Conservation (phyloP, 2,329 filamentous ascomycete genomes). For the Nemania diffusa region DNA sequence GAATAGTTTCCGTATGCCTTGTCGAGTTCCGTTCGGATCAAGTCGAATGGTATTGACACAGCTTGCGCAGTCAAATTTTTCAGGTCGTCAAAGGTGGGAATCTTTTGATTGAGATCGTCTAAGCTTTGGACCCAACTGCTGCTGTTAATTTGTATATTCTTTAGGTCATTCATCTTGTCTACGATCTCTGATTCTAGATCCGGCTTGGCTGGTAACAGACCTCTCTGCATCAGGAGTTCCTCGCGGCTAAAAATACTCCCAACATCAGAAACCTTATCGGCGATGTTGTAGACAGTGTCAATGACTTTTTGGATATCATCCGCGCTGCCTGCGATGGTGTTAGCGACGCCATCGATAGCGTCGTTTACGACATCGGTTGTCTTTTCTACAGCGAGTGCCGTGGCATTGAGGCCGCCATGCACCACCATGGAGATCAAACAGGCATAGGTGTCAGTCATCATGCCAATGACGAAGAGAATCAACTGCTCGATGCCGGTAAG, state of each 20-base stretch:
- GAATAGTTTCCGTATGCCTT: conserved; percentile 75
- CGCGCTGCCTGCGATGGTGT: conserved; percentile 61
- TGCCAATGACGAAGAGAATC: conserved; percentile 90
- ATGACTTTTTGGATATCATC: conserved; percentile 66
- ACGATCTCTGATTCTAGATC: conserved; percentile 69
- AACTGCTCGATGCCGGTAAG: conserved; percentile 87
- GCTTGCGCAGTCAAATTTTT: conserved; percentile 81
- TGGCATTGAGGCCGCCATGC: conserved; percentile 79
- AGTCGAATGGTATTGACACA: conserved; percentile 82
- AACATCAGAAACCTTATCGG: conserved; percentile 52
- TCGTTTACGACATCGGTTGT: conserved; percentile 61
- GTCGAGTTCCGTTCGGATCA: conserved; percentile 79
- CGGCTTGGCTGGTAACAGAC: conserved; percentile 44
- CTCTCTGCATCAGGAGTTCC: conserved; percentile 10
- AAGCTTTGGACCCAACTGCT: conserved; percentile 75
- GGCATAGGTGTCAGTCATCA: conserved; percentile 88
- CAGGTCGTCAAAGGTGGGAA: conserved; percentile 86
- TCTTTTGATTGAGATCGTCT: conserved; percentile 76
- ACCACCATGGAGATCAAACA: conserved; percentile 89
- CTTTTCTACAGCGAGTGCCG: conserved; percentile 54
- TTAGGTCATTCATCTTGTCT: conserved; percentile 58
- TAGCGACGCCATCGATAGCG: conserved; percentile 55
- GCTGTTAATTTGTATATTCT: conserved; percentile 74
- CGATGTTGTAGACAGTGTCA: conserved; percentile 67
- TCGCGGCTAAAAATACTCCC: conserved; percentile 45